These are phyloP conservation scores for Saprolegnia parasitica DNA, from an alignment of 352 stramenopile species.

Conservation along the genomic window DNA sequence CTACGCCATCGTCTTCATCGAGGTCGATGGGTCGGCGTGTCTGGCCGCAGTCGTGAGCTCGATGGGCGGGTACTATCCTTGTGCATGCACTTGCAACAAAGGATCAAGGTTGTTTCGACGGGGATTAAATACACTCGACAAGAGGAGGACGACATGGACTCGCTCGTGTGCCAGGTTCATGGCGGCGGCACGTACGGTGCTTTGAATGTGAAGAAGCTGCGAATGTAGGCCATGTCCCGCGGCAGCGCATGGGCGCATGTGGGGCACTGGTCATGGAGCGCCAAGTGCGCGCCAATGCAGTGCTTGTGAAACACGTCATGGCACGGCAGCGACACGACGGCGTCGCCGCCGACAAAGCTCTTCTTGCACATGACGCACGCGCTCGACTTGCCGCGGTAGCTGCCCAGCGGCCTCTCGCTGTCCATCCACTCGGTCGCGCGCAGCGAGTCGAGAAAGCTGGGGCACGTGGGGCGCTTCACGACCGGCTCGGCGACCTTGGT, in stretches of 20 bases:
- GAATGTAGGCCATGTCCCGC: slow-evolving; percentile 13
- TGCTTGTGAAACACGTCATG: background rate
- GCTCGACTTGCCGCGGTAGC: background rate
- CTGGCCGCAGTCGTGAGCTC: no score
- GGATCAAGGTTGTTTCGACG: no score
- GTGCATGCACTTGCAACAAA: no score
- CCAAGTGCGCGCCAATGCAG: background rate
- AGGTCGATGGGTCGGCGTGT: no score
- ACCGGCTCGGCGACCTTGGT: background rate
- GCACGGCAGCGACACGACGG: background rate
- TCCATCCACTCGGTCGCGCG: background rate
- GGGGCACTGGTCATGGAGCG: background rate
- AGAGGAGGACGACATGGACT: background rate
- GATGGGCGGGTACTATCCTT: no score
- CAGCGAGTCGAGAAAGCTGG: slow-evolving; percentile 5
- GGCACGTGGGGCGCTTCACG: slow-evolving; percentile 7
- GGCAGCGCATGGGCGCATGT: background rate
- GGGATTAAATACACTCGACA: background rate
- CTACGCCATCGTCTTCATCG: no score
- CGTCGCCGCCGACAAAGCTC: background rate
- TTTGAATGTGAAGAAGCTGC: slow-evolving; percentile 17
- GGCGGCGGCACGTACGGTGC: background rate
- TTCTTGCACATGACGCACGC: background rate
- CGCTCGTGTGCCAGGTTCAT: background rate
- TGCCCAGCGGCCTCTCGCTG: background rate